These are phyloP conservation scores for Dendrobium nobile DNA, from an alignment of 106 monocot species.

Conservation along the genomic window DNA sequence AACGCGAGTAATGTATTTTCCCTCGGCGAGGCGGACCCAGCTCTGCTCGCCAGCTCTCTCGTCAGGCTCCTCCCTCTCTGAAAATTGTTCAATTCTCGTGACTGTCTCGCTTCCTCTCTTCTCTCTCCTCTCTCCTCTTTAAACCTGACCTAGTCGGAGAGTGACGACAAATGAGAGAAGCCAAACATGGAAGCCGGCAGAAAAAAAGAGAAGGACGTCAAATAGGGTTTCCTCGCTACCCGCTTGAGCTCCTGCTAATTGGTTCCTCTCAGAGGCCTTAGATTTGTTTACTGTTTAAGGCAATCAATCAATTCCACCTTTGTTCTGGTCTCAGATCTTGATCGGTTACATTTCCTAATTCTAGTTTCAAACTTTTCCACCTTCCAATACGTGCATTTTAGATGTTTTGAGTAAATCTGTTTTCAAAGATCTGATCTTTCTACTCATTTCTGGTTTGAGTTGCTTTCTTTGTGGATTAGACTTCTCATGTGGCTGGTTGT, in stretches of 20 bases:
- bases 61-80: not conserved
- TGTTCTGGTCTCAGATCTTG: not conserved
- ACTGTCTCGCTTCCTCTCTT: not conserved
- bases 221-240: not conserved
- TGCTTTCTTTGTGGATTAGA: not conserved
- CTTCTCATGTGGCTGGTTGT: not conserved
- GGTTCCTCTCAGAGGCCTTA: not conserved
- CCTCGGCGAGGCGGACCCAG: not conserved
- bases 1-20: not conserved
- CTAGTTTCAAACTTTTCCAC: not conserved
- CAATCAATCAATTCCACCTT: not conserved
- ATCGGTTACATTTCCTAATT: not conserved
- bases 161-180: not conserved
- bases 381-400: not conserved
- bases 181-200: constrained; percentile 3
- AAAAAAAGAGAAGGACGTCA: not conserved
- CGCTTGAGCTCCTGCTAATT: not conserved
- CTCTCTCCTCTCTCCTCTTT: not conserved
- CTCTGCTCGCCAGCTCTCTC: not conserved
- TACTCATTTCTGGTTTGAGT: not conserved
- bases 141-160: not conserved
- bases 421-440: not conserved
- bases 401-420: not conserved
- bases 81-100: constrained; percentile 4
- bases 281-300: not conserved